These are phyloP conservation scores for maize (Zea mays) DNA, from an alignment of 176 grass and related monocot genomes.

Conservation along the genomic window Zm-B73-REFERENCE-NAM-5.0 NC_050098.1:9840001-9840500, in stretches of 20 bases:
- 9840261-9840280: slow-evolving; percentile 60
- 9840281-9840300: slow-evolving; percentile 55
- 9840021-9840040: slow-evolving; percentile 3
- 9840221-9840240: slow-evolving; percentile 61
- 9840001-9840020: not conserved
- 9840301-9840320: slow-evolving; percentile 79
- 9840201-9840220: slow-evolving; percentile 67
- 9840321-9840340: slow-evolving; percentile 85
- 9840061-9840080: not conserved
- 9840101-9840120: not conserved
- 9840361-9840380: slow-evolving; percentile 50
- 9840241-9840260: slow-evolving; percentile 52
- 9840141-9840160: slow-evolving; percentile 71
- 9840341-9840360: slow-evolving; percentile 82
- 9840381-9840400: slow-evolving; percentile 15
- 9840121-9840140: slow-evolving; percentile 10
- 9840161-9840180: slow-evolving; percentile 67
- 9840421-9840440: slow-evolving; percentile 16
- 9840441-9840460: slow-evolving; percentile 60
- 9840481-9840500: slow-evolving; percentile 82
- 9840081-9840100: slow-evolving; percentile 11
- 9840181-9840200: slow-evolving; percentile 66
- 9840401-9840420: not conserved
- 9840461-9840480: slow-evolving; percentile 77
- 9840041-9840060: not conserved